phyloP scores from a whole-genome alignment of 2,329 filamentous ascomycete genomes.

The Phaeosphaeriaceae sp. region DNA sequence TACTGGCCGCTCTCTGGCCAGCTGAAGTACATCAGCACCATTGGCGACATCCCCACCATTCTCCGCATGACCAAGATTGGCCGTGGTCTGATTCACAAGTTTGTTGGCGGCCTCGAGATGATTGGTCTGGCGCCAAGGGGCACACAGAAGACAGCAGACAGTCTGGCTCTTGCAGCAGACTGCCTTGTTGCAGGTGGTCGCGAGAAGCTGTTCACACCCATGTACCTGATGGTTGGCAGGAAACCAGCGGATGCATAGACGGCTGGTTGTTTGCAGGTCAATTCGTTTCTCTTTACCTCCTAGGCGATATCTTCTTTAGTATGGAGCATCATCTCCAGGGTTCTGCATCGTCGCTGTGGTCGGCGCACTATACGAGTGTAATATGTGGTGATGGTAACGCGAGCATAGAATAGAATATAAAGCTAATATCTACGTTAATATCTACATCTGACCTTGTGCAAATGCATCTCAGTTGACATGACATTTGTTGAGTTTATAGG shows the following conservation, averaged over 20 bases:
- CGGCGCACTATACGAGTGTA: constrained; percentile 35
- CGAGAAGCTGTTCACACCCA: constrained; percentile 94
- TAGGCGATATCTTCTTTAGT: constrained; percentile 20
- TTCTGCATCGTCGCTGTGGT: constrained; percentile 21
- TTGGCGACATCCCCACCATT: constrained; percentile 82
- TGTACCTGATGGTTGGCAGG: constrained; percentile 95
- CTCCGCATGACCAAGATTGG: constrained; percentile 88
- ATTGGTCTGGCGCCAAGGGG: constrained; percentile 78
- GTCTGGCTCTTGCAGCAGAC: constrained; percentile 80
- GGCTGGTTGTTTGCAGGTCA: constrained; percentile 4
- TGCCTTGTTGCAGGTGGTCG: constrained; percentile 84
- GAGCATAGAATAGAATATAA: constrained; percentile 11
- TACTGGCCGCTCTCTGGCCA: constrained; percentile 92
- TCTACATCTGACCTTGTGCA: too few relatives aligned
- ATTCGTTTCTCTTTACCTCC: constrained; percentile 17
- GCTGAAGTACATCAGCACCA: constrained; percentile 79
- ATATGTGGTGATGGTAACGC: constrained; percentile 35
- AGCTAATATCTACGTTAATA: not conserved
- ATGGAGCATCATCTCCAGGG: constrained; percentile 15
- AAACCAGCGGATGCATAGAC: constrained; percentile 66
- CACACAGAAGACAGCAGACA: constrained; percentile 94
- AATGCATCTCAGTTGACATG: too few relatives aligned
- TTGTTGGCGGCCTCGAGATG: constrained; percentile 78
- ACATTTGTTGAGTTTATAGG: too few relatives aligned
- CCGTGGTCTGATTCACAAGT: constrained; percentile 74